phyloP scores from a whole-genome alignment of 306 rosid genomes.

The Luffa aegyptiaca region DNA sequence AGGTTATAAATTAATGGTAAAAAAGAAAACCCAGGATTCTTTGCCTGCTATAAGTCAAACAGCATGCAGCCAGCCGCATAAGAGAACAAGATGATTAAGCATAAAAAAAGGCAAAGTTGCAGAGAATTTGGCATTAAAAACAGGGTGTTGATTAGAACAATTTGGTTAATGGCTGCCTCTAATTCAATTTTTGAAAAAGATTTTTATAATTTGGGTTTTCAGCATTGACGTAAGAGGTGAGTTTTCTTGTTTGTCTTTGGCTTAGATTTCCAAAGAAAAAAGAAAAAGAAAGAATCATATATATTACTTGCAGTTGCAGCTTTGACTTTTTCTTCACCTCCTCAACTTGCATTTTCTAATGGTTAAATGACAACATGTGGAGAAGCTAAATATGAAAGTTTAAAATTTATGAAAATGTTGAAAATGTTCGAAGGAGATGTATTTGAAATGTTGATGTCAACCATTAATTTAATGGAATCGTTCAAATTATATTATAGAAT shows the following conservation, averaged over 20 bases:
- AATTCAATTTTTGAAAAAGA: neutral
- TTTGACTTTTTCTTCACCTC: neutral
- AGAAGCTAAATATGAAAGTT: neutral
- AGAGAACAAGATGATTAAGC: neutral
- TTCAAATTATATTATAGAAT: neutral
- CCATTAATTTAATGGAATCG: neutral
- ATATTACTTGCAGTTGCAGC: neutral
- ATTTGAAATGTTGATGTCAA: neutral
- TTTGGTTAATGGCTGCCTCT: neutral
- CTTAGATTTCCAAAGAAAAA: neutral
- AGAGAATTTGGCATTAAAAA: neutral
- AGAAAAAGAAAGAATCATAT: neutral
- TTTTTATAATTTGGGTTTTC: neutral
- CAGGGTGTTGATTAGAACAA: neutral
- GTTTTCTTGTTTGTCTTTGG: neutral
- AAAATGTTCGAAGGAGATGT: neutral
- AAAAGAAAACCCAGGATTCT: neutral
- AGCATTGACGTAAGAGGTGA: constrained; percentile 1
- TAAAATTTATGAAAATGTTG: neutral
- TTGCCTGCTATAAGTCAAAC: neutral
- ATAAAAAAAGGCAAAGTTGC: neutral
- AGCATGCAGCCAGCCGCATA: neutral
- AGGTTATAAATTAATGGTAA: neutral
- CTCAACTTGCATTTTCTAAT: neutral
- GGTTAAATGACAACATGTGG: neutral